phyloP scores from a whole-genome alignment of 306 rosid genomes.

The Sindora glabra region DNA sequence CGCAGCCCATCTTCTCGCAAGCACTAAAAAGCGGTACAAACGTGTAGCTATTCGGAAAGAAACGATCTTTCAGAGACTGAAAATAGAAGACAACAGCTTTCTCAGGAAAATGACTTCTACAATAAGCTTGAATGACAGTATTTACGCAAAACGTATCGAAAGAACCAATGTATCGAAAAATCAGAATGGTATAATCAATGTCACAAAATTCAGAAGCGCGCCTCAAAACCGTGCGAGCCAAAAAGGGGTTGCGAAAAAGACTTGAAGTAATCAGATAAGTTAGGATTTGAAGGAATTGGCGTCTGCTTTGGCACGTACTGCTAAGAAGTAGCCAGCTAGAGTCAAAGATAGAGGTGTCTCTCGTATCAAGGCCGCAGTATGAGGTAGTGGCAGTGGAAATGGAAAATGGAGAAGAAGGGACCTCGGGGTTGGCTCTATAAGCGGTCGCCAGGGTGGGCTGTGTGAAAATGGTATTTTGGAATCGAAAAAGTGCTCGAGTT shows the following conservation, averaged over 20 bases:
- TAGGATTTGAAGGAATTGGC: slow-evolving; percentile 52
- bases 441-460: slow-evolving; percentile 7
- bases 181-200: slow-evolving; percentile 28
- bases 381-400: neutral
- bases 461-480: slow-evolving; percentile 19
- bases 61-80: slow-evolving; percentile 23
- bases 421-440: neutral
- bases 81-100: slow-evolving; percentile 40
- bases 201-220: slow-evolving; percentile 40
- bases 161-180: slow-evolving; percentile 25
- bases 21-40: slow-evolving; percentile 47
- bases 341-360: neutral
- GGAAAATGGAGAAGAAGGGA: slow-evolving; percentile 6
- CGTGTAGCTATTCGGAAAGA: slow-evolving; percentile 47
- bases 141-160: slow-evolving; percentile 51
- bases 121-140: slow-evolving; percentile 46
- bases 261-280: slow-evolving; percentile 41
- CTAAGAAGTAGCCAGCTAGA: slow-evolving; percentile 16
- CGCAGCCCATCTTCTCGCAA: slow-evolving; percentile 40
- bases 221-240: slow-evolving; percentile 53
- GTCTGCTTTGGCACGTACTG: neutral
- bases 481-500: slow-evolving; percentile 29
- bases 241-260: slow-evolving; percentile 33
- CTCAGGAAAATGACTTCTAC: slow-evolving; percentile 22
- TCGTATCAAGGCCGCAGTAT: neutral